Conservation (phyloP, 2,329 filamentous ascomycete species). For the Paradendryphiella salina region DNA sequence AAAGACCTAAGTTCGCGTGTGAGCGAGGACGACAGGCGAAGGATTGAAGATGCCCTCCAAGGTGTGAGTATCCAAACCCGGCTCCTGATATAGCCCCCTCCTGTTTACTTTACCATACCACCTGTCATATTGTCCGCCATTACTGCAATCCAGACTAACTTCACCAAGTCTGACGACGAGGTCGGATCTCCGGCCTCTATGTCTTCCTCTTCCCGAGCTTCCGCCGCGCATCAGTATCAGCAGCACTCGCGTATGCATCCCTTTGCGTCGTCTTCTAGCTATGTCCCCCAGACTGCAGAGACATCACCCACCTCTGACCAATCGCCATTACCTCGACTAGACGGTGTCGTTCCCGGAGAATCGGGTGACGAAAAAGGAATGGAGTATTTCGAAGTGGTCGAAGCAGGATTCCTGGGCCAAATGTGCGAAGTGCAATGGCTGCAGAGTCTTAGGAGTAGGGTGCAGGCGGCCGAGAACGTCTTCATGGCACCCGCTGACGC, state of each 20-base stretch:
- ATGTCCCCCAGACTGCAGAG: not conserved
- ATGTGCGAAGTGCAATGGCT: constrained; percentile 31
- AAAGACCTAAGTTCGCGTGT: constrained; percentile 23
- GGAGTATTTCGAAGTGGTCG: not conserved
- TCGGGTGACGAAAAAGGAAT: not conserved
- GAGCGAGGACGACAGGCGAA: constrained; percentile 12
- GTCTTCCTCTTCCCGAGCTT: constrained; percentile 5
- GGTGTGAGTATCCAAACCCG: constrained; percentile 7
- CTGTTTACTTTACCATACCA: not conserved
- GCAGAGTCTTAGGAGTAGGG: constrained; percentile 13
- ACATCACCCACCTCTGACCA: not conserved
- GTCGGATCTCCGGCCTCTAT: not conserved
- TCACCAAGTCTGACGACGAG: constrained; percentile 7
- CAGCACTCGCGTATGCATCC: not conserved
- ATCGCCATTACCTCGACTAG: not conserved
- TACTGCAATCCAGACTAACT: not conserved
- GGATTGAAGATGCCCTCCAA: constrained; percentile 17
- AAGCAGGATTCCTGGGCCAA: constrained; percentile 16
- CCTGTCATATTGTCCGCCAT: not conserved
- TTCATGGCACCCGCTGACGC: constrained; percentile 8
- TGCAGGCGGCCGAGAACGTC: constrained; percentile 2
- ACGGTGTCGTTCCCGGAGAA: not conserved
- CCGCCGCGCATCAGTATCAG: not conserved
- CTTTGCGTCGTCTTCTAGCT: not conserved
- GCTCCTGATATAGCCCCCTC: not conserved